These are phyloP conservation scores for Royoungia palumana DNA, from an alignment of 768 basidiomycete species.

Conservation along the genomic window DNA sequence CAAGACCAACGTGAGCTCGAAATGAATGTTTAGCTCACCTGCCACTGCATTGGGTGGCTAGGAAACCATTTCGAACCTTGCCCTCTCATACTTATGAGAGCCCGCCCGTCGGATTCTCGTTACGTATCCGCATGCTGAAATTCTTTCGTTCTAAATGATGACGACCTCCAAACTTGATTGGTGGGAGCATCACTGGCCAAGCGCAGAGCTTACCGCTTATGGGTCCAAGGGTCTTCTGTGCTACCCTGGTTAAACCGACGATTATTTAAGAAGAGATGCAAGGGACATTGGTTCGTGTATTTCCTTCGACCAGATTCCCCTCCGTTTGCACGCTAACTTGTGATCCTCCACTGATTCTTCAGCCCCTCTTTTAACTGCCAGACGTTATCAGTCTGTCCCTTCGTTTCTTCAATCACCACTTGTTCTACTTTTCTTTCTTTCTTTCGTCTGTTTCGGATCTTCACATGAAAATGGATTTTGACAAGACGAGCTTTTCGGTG, in stretches of 20 bases:
- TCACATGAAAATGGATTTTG: conserved; percentile 30
- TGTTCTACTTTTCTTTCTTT: not conserved
- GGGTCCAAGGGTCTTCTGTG: conserved; percentile 12
- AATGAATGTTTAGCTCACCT: not conserved
- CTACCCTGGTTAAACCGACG: conserved; percentile 10
- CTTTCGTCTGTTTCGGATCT: too few relatives aligned
- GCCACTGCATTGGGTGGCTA: not conserved
- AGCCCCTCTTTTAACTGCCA: conserved; percentile 2
- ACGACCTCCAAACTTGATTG: conserved; percentile 5
- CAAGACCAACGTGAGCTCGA: too few relatives aligned
- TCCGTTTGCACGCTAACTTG: not conserved
- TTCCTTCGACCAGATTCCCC: conserved; percentile 3
- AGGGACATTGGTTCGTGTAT: not conserved
- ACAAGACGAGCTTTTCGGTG: conserved; percentile 29
- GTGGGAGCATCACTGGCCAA: conserved; percentile 1
- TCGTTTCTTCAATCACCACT: conserved; percentile 5
- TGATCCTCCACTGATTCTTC: not conserved
- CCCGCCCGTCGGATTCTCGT: not conserved
- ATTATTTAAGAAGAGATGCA: conserved; percentile 16
- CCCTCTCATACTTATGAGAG: too few relatives aligned
- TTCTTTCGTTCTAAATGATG: conserved; percentile 2
- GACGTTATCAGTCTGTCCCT: conserved; percentile 5
- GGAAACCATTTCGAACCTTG: not conserved
- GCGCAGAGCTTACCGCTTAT: conserved; percentile 11
- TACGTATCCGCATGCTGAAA: conserved; percentile 11